Percentiles rank a stretch among this genome's conserved stretches.
Conservation (phyloP, 352 stramenopile genomes). For the Pythium pyrilobum region DNA sequence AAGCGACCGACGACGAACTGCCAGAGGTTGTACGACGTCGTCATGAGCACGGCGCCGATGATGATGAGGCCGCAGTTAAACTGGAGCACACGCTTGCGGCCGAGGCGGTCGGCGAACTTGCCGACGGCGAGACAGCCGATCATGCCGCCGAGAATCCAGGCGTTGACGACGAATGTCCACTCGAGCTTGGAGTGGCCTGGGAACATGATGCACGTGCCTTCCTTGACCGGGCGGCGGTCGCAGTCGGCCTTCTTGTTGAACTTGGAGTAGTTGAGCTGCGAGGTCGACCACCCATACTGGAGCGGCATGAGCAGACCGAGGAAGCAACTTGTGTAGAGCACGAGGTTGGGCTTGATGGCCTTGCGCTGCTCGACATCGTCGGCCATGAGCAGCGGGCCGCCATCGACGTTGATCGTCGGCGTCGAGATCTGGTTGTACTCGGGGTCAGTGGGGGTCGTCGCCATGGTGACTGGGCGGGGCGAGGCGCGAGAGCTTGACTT, state of each 20-base stretch:
- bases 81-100: conserved; percentile 24
- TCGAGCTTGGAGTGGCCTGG: conserved; percentile 28
- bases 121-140: conserved; percentile 28
- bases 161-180: conserved; percentile 35
- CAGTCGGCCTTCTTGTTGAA: conserved; percentile 55
- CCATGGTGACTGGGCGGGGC: conserved; percentile 5
- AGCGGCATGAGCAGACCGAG: conserved; percentile 45
- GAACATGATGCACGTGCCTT: conserved; percentile 28
- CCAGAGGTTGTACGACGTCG: conserved; percentile 22
- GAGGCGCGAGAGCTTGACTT: neutral
- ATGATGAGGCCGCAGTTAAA: conserved; percentile 35
- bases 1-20: conserved; percentile 34
- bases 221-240: conserved; percentile 22
- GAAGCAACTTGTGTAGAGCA: conserved; percentile 45
- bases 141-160: conserved; percentile 39
- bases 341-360: conserved; percentile 20
- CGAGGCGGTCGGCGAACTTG: conserved; percentile 25
- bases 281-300: conserved; percentile 53
- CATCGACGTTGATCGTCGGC: conserved; percentile 4
- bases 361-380: conserved; percentile 11
- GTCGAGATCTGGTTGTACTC: conserved; percentile 1
- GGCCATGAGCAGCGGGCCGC: neutral
- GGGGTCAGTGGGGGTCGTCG: neutral
- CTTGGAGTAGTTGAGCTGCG: conserved; percentile 54
- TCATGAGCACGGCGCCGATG: conserved; percentile 24